Conservation (phyloP, 805 yeast genomes). For the Candida insectorum region DNA sequence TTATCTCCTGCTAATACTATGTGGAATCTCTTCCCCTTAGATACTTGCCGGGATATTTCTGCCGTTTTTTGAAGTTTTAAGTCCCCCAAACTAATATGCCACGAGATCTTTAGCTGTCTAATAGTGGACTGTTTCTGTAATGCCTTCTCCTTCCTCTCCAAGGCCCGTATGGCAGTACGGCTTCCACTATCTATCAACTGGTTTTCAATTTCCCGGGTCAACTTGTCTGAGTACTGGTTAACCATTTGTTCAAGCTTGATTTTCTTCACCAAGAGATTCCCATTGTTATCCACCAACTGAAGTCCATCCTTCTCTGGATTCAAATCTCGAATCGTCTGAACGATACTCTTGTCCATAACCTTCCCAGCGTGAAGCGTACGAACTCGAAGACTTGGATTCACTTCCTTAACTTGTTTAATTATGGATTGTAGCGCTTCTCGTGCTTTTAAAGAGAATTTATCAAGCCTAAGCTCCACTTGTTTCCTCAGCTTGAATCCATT, state of each 20-base stretch:
- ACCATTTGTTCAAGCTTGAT: conserved; percentile 30
- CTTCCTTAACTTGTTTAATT: conserved; percentile 18
- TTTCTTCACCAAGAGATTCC: conserved; percentile 16
- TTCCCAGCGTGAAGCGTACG: conserved; percentile 25
- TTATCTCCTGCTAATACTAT: conserved; percentile 1
- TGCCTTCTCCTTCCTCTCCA: conserved; percentile 24
- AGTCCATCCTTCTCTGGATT: conserved; percentile 15
- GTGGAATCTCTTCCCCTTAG: conserved; percentile 29
- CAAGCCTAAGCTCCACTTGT: conserved; percentile 16
- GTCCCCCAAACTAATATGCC: conserved; percentile 39
- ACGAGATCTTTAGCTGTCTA: conserved; percentile 28
- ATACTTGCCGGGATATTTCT: conserved; percentile 30
- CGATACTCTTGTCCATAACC: conserved; percentile 21
- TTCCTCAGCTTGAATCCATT: too few species aligned
- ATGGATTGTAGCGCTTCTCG: conserved; percentile 23
- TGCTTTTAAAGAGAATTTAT: conserved; percentile 25
- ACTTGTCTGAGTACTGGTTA: conserved; percentile 24
- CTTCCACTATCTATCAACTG: conserved; percentile 34
- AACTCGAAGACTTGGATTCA: conserved; percentile 20
- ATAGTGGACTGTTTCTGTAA: conserved; percentile 36
- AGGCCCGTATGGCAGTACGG: conserved; percentile 24
- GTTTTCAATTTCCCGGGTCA: conserved; percentile 29
- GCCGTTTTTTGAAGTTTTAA: conserved; percentile 33
- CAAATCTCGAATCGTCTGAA: conserved; percentile 27
- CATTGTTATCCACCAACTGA: conserved; percentile 6